These are phyloP conservation scores for Mucor racemosus DNA, from an alignment of 371 early-diverging fungal genomes.

Conservation along the genomic window DNA sequence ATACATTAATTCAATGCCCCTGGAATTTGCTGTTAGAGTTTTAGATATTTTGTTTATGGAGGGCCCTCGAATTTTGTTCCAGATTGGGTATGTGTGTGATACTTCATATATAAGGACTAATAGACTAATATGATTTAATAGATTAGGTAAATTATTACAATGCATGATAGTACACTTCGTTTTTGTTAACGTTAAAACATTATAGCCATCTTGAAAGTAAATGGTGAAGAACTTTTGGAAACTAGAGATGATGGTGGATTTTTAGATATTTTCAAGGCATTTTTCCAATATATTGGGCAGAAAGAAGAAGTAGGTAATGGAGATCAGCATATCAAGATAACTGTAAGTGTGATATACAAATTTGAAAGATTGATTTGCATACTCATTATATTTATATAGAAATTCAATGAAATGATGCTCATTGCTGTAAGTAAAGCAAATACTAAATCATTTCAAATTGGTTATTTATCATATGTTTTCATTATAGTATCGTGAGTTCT, in stretches of 20 bases:
- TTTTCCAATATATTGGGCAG: constrained; percentile 74
- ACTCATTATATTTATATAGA: constrained; percentile 31
- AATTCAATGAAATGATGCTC: constrained; percentile 89
- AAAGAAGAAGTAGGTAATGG: constrained; percentile 60
- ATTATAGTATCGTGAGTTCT: constrained; percentile 81
- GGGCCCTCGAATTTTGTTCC: constrained; percentile 92
- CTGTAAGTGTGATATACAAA: constrained; percentile 34
- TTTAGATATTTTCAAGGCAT: constrained; percentile 78
- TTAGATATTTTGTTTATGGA: constrained; percentile 96
- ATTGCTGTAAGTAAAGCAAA: constrained; percentile 61
- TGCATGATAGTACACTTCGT: background rate
- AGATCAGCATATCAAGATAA: constrained; percentile 57
- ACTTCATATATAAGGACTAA: background rate
- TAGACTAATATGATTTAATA: background rate
- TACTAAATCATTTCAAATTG: no score
- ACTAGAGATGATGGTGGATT: constrained; percentile 92
- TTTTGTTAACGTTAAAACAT: background rate
- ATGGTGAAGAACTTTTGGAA: constrained; percentile 85
- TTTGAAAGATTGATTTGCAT: no score
- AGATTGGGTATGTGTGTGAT: constrained; percentile 69
- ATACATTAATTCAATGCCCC: constrained; percentile 93
- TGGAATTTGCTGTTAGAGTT: constrained; percentile 85
- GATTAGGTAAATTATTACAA: background rate
- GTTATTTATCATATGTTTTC: background rate
- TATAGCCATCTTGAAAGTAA: constrained; percentile 86